phyloP scores from a whole-genome alignment of 2,329 filamentous ascomycete genomes.

The Xylaria sp. region DNA sequence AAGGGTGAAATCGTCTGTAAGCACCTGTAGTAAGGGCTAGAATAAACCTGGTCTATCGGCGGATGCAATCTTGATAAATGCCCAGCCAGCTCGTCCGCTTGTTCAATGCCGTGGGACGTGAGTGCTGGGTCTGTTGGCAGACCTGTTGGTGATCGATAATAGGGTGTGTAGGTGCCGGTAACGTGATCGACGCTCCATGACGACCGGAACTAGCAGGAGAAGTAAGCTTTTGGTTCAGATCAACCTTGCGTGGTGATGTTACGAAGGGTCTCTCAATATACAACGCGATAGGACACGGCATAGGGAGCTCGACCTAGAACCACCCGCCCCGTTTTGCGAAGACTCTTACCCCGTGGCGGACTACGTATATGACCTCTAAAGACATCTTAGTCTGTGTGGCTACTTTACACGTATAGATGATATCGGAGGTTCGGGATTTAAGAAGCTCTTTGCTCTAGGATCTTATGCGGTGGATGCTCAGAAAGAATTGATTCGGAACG shows the following conservation, averaged over 20 bases:
- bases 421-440: not conserved
- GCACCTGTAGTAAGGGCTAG: slow-evolving; percentile 87
- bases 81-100: slow-evolving; percentile 79
- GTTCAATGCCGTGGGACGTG: slow-evolving; percentile 84
- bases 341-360: slow-evolving; percentile 75
- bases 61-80: slow-evolving; percentile 72
- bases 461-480: not conserved
- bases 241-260: slow-evolving; percentile 16
- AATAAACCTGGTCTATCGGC: slow-evolving; percentile 80
- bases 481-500: not conserved
- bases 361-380: slow-evolving; percentile 77
- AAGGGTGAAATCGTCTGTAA: slow-evolving; percentile 83
- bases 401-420: not conserved
- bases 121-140: slow-evolving; percentile 89
- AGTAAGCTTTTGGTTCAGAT: slow-evolving; percentile 40
- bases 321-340: slow-evolving; percentile 5
- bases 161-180: slow-evolving; percentile 80
- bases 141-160: slow-evolving; percentile 82
- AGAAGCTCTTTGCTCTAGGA: slow-evolving; percentile 1
- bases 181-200: slow-evolving; percentile 86
- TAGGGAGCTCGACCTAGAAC: not conserved
- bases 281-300: not conserved
- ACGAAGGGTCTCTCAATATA: not conserved
- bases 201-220: slow-evolving; percentile 77
- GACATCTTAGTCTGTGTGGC: slow-evolving; percentile 59